These are phyloP conservation scores for Lindgomyces ingoldianus DNA, from an alignment of 495 filamentous ascomycete genomes.

Conservation along the genomic window DNA sequence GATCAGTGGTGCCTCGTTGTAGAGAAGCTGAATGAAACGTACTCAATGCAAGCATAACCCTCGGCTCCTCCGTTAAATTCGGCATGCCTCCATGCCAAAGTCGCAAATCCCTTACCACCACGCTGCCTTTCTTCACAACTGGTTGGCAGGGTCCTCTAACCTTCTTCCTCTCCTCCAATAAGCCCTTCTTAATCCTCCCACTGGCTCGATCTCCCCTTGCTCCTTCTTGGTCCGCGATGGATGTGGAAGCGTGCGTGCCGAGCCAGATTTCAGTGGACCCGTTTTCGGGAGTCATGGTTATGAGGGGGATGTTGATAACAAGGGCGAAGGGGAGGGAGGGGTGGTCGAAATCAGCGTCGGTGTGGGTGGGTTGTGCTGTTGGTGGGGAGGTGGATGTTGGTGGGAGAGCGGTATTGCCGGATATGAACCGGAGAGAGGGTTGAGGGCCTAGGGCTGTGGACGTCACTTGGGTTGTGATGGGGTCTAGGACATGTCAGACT, in stretches of 20 bases:
- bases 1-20: too few relatives aligned
- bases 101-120: conserved; percentile 58
- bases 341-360: conserved; percentile 60
- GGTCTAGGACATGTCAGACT: conserved; percentile 43
- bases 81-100: conserved; percentile 65
- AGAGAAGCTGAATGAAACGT: too few relatives aligned
- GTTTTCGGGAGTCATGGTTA: conserved; percentile 56
- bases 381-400: conserved; percentile 46
- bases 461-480: conserved; percentile 54
- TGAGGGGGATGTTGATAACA: conserved; percentile 57
- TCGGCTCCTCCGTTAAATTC: conserved; percentile 51
- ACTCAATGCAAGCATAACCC: conserved; percentile 63
- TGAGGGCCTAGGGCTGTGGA: conserved; percentile 53
- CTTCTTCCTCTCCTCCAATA: conserved; percentile 47
- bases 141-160: conserved; percentile 54
- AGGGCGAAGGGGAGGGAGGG: conserved; percentile 56
- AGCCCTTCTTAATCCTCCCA: conserved; percentile 50
- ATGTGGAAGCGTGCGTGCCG: conserved; percentile 52
- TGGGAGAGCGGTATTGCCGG: conserved; percentile 57
- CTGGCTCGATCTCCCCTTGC: conserved; percentile 52
- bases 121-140: conserved; percentile 53
- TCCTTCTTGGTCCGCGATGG: conserved; percentile 51
- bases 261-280: conserved; percentile 64
- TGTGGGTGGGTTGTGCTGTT: conserved; percentile 55
- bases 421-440: conserved; percentile 54